Evolutionary conservation across 257 asterid genomes (phyloP), one percentile per base, ranked within the genome.

Genomic region (Hygrophila difformis): DNA sequence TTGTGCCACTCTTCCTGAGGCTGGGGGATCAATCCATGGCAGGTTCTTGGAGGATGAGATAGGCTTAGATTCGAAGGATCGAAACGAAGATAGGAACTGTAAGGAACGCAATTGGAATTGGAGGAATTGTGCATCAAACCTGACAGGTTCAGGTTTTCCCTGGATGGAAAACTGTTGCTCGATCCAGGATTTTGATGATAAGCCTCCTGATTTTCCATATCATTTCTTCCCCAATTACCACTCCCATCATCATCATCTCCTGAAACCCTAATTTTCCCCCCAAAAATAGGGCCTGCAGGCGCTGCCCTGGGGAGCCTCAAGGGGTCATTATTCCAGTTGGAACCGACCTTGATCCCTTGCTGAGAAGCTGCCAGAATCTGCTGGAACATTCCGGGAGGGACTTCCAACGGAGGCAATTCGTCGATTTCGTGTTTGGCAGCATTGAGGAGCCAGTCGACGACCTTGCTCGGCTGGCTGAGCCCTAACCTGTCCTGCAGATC

Each of bases 401-500:
- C 63, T 42, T 75, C 85, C 5, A 85, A 73, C 0, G 94, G 94
- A 2, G 96, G 96, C 5, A 85, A 42, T 48, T 76, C 86, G 14
- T 85, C 83, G 2, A 85, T 85, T 28, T 85, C 96, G 15, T 60
- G 34, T 58, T 79, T 85, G 0, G 96, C 96, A 2, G 59, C 92
- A 28, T 81, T 53, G 46, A 85, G 87, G 12, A 85, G 65, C 96
- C 95, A 85, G 41, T 85, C 95, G 5, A 85, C 93, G 12, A 72
- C 95, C 29, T 85, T 85, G 42, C 95, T 85, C 0, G 96, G 96
- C 56, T 85, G 96, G 18, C 62, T 79, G 9, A 85, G 71, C 47
- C 92, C 92, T 60, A 85, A 39, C 47, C 96, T 70, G 21, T 85
- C 96, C 59, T 85, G 96, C 7, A 85, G 96, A 47, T 85, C 94